Base-by-base conservation (phyloP, 495 filamentous ascomycete species). In the Halenospora varia region DNA sequence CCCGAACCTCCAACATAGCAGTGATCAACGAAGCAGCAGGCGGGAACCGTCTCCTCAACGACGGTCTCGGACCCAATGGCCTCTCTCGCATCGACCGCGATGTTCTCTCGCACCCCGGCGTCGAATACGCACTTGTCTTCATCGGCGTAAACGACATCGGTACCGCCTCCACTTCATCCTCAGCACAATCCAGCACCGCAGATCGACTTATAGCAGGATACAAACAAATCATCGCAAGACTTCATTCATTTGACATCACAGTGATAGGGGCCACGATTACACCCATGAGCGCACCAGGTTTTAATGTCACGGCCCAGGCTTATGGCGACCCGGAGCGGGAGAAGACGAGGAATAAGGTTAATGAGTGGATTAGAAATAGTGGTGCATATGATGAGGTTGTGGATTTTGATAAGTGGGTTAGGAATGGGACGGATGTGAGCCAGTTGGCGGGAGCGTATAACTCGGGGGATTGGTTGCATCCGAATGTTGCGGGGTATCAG, bases 101-200 rank as follows among this genome's bases (percentile, higher is more conserved):
- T 63, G 76, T 85, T 2, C 68, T 90, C 11, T 63, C 74, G 0
- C 78, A 81, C 9, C 70, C 78, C 1, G 79, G 79, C 10, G 77
- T 85, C 10, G 72, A 73, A 59, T 88, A 83, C 62, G 82, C 78
- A 25, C 77, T 91, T 70, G 76, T 90, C 25, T 90, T 90, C 68
- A 80, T 85, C 68, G 87, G 87, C 18, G 84, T 89, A 19, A 91
- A 90, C 67, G 88, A 90, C 70, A 79, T 59, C 46, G 85, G 86
- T 24, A 69, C 70, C 8, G 80, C 74, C 2, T 23, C 47, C 47
- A 25, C 22, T 13, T 23, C 19, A 3, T 9, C 47, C 3, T 10
- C 47, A 8, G 6, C 47, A 6, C 47, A 49, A 20, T 6, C 23
- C 23, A 49, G 10, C 19, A 9, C 25, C 10, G 47, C 18, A 6